These are phyloP conservation scores for Plenodomus tracheiphilus DNA, from an alignment of 2,329 filamentous ascomycete species.

Conservation along the genomic window DNA sequence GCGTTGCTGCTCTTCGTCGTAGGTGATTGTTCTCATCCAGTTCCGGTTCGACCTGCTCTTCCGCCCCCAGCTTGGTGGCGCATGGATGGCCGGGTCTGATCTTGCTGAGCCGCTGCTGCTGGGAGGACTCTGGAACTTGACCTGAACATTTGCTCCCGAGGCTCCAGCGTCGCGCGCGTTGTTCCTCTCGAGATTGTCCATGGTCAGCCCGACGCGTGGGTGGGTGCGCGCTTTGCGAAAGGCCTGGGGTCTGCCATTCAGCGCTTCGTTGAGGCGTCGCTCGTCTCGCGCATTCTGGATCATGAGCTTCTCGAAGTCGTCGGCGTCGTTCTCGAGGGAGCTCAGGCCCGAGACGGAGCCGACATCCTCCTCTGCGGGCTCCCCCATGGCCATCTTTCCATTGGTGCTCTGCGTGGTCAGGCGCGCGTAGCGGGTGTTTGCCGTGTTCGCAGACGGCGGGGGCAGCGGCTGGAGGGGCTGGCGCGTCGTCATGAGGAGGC, in stretches of 20 bases:
- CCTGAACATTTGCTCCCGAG: conserved; percentile 15
- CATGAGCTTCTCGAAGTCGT: conserved; percentile 52
- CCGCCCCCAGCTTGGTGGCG: conserved; percentile 53
- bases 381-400: conserved; percentile 26
- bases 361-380: conserved; percentile 25
- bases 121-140: conserved; percentile 29
- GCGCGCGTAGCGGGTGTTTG: conserved; percentile 29
- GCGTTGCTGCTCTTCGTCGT: conserved; percentile 26
- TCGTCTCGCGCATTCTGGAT: conserved; percentile 51
- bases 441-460: conserved; percentile 32
- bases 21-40: conserved; percentile 49
- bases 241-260: conserved; percentile 37
- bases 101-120: conserved; percentile 42
- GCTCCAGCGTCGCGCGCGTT: conserved; percentile 18
- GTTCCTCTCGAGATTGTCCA: conserved; percentile 50
- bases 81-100: conserved; percentile 50
- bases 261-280: conserved; percentile 43
- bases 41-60: conserved; percentile 47
- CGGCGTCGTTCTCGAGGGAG: conserved; percentile 46
- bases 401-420: conserved; percentile 20
- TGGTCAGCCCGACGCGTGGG: conserved; percentile 45
- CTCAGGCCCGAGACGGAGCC: conserved; percentile 41
- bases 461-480: conserved; percentile 38
- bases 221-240: conserved; percentile 50
- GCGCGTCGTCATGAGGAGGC: conserved; percentile 39